A percentile compares a stretch with the other conserved stretches of the same genome.
These are phyloP conservation scores for Barnettozyma californica DNA, from an alignment of 805 yeast species.

Conservation along the genomic window DNA sequence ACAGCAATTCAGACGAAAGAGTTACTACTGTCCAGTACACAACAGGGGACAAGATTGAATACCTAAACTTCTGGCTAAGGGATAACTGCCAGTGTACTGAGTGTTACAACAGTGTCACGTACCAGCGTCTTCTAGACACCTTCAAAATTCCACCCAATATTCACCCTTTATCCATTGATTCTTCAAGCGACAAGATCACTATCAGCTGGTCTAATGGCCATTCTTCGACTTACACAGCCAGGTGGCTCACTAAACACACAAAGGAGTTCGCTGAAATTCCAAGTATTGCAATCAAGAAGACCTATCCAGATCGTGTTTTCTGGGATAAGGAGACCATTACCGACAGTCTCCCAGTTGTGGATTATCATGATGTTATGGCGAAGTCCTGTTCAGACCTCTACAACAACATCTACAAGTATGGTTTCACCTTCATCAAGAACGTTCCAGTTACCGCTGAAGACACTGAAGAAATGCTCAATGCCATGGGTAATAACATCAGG, in stretches of 20 bases:
- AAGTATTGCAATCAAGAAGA: constrained; percentile 26
- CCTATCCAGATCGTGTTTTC: constrained; percentile 35
- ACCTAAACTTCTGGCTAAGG: constrained; percentile 55
- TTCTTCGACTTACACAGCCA: constrained; percentile 11
- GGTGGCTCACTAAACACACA: constrained; percentile 22
- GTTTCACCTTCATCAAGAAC: constrained; percentile 56
- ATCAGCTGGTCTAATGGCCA: constrained; percentile 17
- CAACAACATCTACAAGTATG: constrained; percentile 32
- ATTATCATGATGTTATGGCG: constrained; percentile 42
- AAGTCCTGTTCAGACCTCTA: constrained; percentile 18
- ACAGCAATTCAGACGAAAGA: background rate
- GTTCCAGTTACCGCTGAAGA: constrained; percentile 57
- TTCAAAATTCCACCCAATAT: constrained; percentile 34
- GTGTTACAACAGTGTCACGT: constrained; percentile 51
- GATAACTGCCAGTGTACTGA: constrained; percentile 56
- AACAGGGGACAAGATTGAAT: constrained; percentile 1
- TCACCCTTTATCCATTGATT: constrained; percentile 9
- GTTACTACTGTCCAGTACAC: constrained; percentile 1
- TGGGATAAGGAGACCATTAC: constrained; percentile 42
- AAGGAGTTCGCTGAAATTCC: constrained; percentile 30
- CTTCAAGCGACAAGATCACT: background rate
- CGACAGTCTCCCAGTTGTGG: constrained; percentile 27
- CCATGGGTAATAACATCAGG: constrained; percentile 50
- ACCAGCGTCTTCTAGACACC: constrained; percentile 54
- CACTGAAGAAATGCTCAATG: constrained; percentile 51